Percentiles rank a stretch among this genome's conserved stretches.
Evolutionary conservation across 257 asterid species (phyloP).

Genomic region (Gardenia jasminoides): DNA sequence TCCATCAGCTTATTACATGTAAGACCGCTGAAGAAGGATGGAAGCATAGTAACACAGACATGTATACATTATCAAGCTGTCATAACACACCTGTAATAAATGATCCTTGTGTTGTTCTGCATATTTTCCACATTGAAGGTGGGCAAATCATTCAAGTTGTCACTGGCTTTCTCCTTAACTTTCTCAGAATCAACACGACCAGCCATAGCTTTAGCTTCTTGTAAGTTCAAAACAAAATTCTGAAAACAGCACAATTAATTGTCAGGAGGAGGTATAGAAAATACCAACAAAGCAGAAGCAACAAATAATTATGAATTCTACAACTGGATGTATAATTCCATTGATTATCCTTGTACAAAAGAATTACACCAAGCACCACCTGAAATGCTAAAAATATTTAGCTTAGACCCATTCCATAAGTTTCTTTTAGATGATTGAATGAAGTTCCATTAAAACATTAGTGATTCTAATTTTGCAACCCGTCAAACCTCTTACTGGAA

Average conservation of each 20-base stretch:
- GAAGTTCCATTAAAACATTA: not conserved
- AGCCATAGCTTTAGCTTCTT: conserved; percentile 45
- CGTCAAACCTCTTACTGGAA: not conserved
- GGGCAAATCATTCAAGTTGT: conserved; percentile 51
- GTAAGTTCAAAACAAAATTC: not conserved
- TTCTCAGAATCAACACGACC: conserved; percentile 46
- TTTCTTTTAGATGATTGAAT: not conserved
- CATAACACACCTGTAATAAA: conserved; percentile 58
- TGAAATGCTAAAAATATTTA: not conserved
- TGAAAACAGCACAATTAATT: not conserved
- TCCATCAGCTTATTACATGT: no score
- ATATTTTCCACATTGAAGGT: conserved; percentile 69
- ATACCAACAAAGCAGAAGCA: no score
- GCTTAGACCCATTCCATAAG: not conserved
- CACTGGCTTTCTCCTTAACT: conserved; percentile 48
- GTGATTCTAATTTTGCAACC: not conserved
- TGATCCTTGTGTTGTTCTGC: conserved; percentile 65
- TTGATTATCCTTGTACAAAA: not conserved
- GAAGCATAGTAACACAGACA: not conserved
- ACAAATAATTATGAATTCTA: not conserved
- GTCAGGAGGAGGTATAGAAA: not conserved
- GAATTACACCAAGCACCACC: not conserved
- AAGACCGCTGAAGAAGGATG: not conserved
- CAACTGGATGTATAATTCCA: not conserved
- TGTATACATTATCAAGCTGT: not conserved